Evolutionary conservation across 441 rosid genomes (phyloP), one percentile per base, ranked within the genome.

Genomic region (Biscutella laevigata): DNA sequence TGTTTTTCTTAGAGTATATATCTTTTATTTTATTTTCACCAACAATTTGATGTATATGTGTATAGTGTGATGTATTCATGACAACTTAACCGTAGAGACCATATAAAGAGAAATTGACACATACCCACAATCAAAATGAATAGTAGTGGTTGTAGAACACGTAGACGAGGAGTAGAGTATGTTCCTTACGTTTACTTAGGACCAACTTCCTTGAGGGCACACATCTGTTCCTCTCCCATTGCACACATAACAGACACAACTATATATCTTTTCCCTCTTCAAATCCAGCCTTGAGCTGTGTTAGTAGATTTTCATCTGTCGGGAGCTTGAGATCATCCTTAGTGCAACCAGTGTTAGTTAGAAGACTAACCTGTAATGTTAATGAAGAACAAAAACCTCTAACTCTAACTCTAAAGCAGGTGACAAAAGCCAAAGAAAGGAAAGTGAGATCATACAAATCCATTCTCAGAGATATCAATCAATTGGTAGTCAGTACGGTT

Each of bases 151-250:
- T 17, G 20, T 17, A 17, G 20, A 17, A n/a, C n/a, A 53, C 7
- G 57, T 28, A 15, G 10, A 14, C 53, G 66, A 17, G 41, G 14
- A 17, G 20, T 17, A 17, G 1, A 17, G 20, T 17, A 17, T 17
- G 20, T 17, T 17, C 20, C 20, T 17, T 17, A 17, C 20, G 20
- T 17, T 17, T 17, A 37, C 77, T 89, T 86, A 5, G 97, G 94
- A 57, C 84, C 84, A 57, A 86, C 79, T 66, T 87, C 96, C 82
- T 90, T 87, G 12, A 90, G 79, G 29, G 86, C 87, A 60, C 86
- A 77, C 61, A 91, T 91, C 83, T 84, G 98, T 76, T 91, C 98
- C 74, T 91, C 95, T 42, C 96, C 98, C 96, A 90, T 90, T 4
- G 98, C 61, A 48, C 79, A 78, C 96, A 87, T 87, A 34, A 90